Evolutionary conservation across 257 asterid species (phyloP).

Genomic region (Solanum paucissectum): DNA sequence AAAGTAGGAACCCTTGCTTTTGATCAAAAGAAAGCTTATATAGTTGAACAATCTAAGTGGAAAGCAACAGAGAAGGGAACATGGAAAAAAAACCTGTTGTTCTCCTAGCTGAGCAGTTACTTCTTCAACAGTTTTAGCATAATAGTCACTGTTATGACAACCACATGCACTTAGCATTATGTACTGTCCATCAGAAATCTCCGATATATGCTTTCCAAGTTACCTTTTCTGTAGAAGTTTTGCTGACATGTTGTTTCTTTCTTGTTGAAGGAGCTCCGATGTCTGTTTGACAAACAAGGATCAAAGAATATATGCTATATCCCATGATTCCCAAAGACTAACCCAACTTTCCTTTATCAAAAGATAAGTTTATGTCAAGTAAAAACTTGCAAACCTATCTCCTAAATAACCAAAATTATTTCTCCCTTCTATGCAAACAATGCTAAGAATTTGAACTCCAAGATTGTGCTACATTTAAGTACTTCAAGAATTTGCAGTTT

Average conservation of each 20-base stretch:
- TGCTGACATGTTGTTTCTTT: constrained; percentile 36
- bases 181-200: constrained; percentile 3
- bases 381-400: neutral
- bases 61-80: neutral
- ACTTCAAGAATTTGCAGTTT: neutral
- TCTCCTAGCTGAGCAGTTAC: constrained; percentile 31
- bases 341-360: neutral
- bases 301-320: neutral
- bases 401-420: neutral
- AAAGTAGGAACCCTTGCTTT: neutral
- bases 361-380: neutral
- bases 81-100: constrained; percentile 52
- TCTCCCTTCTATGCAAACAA: neutral
- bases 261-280: constrained; percentile 68
- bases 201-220: constrained; percentile 5
- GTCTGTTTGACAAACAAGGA: constrained; percentile 41
- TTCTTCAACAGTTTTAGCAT: constrained; percentile 33
- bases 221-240: constrained; percentile 64
- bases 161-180: constrained; percentile 7
- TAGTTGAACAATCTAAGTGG: neutral
- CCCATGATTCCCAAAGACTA: neutral
- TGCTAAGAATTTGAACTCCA: neutral
- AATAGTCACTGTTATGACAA: constrained; percentile 36
- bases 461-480: neutral
- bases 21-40: neutral